These are phyloP conservation scores for Phaeodactylum tricornutum DNA, from an alignment of 108 stramenopile species.

Conservation along the genomic window DNA sequence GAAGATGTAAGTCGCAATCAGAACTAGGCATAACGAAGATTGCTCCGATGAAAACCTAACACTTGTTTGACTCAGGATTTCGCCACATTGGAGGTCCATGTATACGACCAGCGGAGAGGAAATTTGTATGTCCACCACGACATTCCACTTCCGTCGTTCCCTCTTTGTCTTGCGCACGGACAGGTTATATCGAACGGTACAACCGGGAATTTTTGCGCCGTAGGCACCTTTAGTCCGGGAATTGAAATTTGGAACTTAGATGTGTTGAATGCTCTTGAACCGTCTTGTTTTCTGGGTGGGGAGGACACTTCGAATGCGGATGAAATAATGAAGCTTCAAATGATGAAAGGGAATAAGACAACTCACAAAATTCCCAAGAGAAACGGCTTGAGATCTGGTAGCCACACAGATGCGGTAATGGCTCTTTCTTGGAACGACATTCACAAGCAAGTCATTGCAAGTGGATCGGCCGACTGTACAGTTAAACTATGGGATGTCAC, in stretches of 20 bases:
- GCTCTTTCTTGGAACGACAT: conserved; percentile 91
- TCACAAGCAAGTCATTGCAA: conserved; percentile 90
- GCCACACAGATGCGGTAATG: conserved; percentile 97
- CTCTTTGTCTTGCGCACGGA: conserved; percentile 85
- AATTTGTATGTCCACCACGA: conserved; percentile 98
- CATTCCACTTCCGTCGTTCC: conserved; percentile 94
- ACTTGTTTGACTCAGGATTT: conserved; percentile 45
- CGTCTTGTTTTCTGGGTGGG: conserved; percentile 85
- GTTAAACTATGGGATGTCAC: conserved; percentile 96
- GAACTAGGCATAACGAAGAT: background rate
- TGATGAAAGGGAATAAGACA: conserved; percentile 25
- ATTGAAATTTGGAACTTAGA: conserved; percentile 99
- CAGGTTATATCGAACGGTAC: conserved; percentile 31
- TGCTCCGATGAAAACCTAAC: background rate
- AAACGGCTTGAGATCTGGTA: conserved; percentile 54
- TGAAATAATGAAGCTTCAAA: conserved; percentile 56
- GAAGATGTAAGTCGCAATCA: conserved; percentile 48
- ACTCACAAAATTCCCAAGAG: conserved; percentile 13
- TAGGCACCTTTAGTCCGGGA: conserved; percentile 94
- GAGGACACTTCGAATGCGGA: conserved; percentile 71
- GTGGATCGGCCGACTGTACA: conserved; percentile 94
- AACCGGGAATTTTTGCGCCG: conserved; percentile 88
- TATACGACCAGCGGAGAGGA: conserved; percentile 76
- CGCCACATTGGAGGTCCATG: conserved; percentile 80
- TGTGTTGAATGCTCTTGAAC: conserved; percentile 95